Evolutionary conservation across 495 filamentous ascomycete genomes (phyloP).

Genomic region (Clohesyomyces aquaticus): DNA sequence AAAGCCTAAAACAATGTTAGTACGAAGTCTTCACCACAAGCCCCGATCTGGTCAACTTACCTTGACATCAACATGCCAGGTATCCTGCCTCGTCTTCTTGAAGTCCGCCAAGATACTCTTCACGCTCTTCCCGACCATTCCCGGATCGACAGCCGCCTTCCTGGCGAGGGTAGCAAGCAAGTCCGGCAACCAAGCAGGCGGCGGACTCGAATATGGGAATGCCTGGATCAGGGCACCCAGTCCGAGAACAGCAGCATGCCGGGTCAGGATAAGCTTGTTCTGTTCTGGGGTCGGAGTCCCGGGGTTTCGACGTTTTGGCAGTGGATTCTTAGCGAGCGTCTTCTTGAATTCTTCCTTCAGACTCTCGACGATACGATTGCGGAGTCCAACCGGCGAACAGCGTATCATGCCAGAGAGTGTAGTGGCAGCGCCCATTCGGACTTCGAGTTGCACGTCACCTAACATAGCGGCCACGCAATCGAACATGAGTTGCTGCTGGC

Average conservation of each 20-base stretch:
- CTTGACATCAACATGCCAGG: slow-evolving; percentile 97
- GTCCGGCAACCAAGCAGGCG: slow-evolving; percentile 91
- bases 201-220: slow-evolving; percentile 95
- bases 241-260: slow-evolving; percentile 91
- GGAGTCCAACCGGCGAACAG: slow-evolving; percentile 84
- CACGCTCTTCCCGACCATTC: slow-evolving; percentile 95
- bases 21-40: slow-evolving; percentile 33
- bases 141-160: slow-evolving; percentile 83
- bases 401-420: slow-evolving; percentile 97
- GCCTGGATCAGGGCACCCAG: slow-evolving; percentile 90
- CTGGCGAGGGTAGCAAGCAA: slow-evolving; percentile 84
- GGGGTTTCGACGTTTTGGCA: slow-evolving; percentile 68
- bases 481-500: slow-evolving; percentile 79
- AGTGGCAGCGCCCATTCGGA: slow-evolving; percentile 86
- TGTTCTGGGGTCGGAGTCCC: slow-evolving; percentile 81
- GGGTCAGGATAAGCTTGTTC: slow-evolving; percentile 73
- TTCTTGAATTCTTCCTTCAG: slow-evolving; percentile 79
- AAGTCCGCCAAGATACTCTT: slow-evolving; percentile 95
- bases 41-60: slow-evolving; percentile 53
- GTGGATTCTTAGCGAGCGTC: slow-evolving; percentile 76
- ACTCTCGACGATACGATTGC: slow-evolving; percentile 71
- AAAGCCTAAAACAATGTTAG: slow-evolving; percentile 68
- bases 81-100: slow-evolving; percentile 99
- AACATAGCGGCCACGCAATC: slow-evolving; percentile 93
- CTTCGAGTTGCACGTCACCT: slow-evolving; percentile 87